phyloP scores from a whole-genome alignment of 768 basidiomycete species.

The Leccinum olivaceopallidum region DNA sequence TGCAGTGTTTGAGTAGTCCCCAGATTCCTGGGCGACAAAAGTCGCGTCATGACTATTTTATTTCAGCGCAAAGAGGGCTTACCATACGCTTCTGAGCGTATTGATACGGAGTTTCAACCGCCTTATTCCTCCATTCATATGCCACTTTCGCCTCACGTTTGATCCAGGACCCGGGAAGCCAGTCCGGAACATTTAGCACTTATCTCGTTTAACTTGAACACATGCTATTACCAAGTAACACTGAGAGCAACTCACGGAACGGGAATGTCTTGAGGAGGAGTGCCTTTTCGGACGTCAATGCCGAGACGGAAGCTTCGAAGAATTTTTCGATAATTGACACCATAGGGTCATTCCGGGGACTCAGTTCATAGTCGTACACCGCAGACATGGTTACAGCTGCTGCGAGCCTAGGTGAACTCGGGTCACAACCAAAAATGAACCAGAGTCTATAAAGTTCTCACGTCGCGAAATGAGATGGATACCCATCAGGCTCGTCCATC shows the following conservation, averaged over 20 bases:
- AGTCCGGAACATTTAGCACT: not conserved
- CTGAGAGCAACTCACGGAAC: constrained; percentile 14
- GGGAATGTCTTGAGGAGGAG: constrained; percentile 5
- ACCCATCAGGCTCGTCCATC: not conserved
- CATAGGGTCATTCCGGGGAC: constrained; percentile 4
- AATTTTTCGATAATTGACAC: not conserved
- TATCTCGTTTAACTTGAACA: not conserved
- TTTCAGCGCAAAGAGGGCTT: not conserved
- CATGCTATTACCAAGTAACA: not conserved
- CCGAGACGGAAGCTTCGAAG: not conserved
- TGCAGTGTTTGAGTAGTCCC: not conserved
- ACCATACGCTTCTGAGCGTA: not conserved
- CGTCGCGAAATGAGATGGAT: not conserved
- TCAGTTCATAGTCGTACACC: not conserved
- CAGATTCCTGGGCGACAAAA: not conserved
- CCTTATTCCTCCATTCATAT: constrained; percentile 1
- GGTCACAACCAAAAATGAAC: not conserved
- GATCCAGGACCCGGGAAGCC: constrained; percentile 8
- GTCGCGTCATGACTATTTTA: not conserved
- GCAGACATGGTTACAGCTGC: not conserved
- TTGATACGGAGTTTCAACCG: constrained; percentile 5
- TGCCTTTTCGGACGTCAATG: not conserved
- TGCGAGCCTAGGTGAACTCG: not conserved
- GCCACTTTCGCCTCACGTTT: constrained; percentile 2
- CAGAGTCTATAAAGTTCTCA: not conserved